Percentiles rank a stretch among this genome's conserved stretches.
These are phyloP conservation scores for Candida ovalis DNA, from an alignment of 805 yeast genomes.

Conservation along the genomic window DNA sequence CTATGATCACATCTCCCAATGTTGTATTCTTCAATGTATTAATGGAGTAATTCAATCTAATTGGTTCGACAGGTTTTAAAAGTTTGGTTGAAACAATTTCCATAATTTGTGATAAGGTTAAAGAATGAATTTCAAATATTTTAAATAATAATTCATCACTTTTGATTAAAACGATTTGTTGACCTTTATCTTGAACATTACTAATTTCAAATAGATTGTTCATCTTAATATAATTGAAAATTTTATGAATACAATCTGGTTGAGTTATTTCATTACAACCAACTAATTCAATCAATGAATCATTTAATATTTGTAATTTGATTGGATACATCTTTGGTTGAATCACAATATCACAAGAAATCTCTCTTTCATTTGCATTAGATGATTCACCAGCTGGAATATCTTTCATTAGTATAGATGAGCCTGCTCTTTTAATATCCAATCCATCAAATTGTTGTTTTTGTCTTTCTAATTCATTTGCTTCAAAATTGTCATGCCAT, in stretches of 20 bases:
- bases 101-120: constrained; percentile 69
- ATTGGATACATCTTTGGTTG: constrained; percentile 78
- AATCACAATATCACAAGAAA: constrained; percentile 68
- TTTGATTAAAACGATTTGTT: constrained; percentile 29
- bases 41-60: constrained; percentile 69
- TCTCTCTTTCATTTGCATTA: constrained; percentile 37
- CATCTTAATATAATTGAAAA: constrained; percentile 34
- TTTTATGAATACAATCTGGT: constrained; percentile 61
- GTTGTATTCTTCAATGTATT: constrained; percentile 75
- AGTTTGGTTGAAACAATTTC: constrained; percentile 66
- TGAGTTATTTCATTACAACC: constrained; percentile 80
- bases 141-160: constrained; percentile 43
- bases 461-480: constrained; percentile 29
- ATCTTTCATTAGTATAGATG: constrained; percentile 26
- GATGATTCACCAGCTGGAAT: constrained; percentile 23
- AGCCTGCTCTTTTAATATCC: constrained; percentile 79
- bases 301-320: constrained; percentile 59
- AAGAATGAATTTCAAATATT: constrained; percentile 46
- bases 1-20: constrained; percentile 75
- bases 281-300: constrained; percentile 57
- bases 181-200: constrained; percentile 14
- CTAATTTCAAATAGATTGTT: constrained; percentile 35
- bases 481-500: constrained; percentile 73
- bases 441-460: constrained; percentile 73
- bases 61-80: constrained; percentile 74